phyloP scores from a whole-genome alignment of 2,329 filamentous ascomycete genomes.

The Apiospora pterosperma region DNA sequence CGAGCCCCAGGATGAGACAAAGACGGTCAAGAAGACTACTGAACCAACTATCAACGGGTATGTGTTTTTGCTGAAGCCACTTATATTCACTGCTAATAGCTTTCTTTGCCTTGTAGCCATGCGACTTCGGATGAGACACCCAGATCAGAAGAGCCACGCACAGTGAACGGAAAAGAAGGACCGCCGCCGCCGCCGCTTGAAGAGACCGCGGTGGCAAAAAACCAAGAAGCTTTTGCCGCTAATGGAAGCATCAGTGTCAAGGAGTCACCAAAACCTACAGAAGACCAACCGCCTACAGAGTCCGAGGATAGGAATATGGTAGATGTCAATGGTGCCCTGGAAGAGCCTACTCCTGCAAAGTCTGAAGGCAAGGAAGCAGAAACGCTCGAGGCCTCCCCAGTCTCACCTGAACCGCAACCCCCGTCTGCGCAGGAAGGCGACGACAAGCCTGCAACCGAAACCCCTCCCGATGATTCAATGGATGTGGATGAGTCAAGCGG shows the following conservation, averaged over 20 bases:
- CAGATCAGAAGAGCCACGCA: constrained; percentile 13
- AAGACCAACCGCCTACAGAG: background rate
- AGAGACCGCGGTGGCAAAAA: constrained; percentile 11
- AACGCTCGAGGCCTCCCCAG: constrained; percentile 1
- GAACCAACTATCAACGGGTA: constrained; percentile 50
- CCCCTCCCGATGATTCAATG: constrained; percentile 21
- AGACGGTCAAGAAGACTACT: constrained; percentile 45
- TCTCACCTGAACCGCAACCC: constrained; percentile 2
- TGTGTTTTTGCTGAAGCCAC: constrained; percentile 31
- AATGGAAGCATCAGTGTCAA: constrained; percentile 17
- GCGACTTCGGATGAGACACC: constrained; percentile 14
- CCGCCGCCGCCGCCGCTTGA: constrained; percentile 6
- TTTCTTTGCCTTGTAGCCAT: constrained; percentile 11
- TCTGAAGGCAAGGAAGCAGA: constrained; percentile 4
- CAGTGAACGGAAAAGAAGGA: constrained; percentile 19
- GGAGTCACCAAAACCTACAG: constrained; percentile 10
- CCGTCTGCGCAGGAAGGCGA: constrained; percentile 9
- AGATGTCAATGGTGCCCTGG: constrained; percentile 14
- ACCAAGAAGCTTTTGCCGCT: constrained; percentile 19
- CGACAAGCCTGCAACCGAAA: background rate
- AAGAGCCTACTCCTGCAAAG: constrained; percentile 7
- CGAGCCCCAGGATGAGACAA: constrained; percentile 32
- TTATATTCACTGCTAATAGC: background rate
- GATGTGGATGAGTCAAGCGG: constrained; percentile 24
- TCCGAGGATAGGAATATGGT: constrained; percentile 15